phyloP scores from a whole-genome alignment of 148 eudicot genomes.

The Salicornia ramosissima region DNA sequence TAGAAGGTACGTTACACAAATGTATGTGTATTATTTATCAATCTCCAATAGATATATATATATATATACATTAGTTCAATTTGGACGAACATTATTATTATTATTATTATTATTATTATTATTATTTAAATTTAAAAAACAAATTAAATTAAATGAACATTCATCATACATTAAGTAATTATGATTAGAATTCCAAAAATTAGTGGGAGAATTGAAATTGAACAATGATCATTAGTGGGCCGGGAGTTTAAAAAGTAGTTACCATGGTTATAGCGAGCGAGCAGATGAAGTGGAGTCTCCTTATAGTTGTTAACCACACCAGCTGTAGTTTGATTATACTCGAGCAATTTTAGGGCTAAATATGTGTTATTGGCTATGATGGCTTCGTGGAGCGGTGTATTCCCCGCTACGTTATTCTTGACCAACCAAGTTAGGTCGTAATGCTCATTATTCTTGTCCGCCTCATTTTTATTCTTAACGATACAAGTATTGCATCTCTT shows the following conservation, averaged over 20 bases:
- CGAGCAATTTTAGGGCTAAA: neutral
- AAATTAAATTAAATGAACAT: no score
- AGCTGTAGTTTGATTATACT: neutral
- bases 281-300: neutral
- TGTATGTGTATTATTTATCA: no score
- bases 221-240: no score
- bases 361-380: neutral
- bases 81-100: no score
- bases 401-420: neutral
- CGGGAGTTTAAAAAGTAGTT: no score
- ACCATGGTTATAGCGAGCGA: neutral
- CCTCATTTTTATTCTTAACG: neutral
- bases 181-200: no score
- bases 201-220: no score
- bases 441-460: neutral
- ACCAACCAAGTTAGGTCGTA: slow-evolving; percentile 2
- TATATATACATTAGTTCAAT: no score
- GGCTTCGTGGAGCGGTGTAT: slow-evolving; percentile 10
- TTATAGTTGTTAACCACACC: neutral
- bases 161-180: no score
- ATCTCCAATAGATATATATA: no score
- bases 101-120: no score
- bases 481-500: neutral
- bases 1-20: no score
- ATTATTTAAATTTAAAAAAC: neutral